Evolutionary conservation across 805 yeast species (phyloP), one percentile per base, ranked within the genome.

Genomic region (Cyberlindnera nakhonratchasimensis): DNA sequence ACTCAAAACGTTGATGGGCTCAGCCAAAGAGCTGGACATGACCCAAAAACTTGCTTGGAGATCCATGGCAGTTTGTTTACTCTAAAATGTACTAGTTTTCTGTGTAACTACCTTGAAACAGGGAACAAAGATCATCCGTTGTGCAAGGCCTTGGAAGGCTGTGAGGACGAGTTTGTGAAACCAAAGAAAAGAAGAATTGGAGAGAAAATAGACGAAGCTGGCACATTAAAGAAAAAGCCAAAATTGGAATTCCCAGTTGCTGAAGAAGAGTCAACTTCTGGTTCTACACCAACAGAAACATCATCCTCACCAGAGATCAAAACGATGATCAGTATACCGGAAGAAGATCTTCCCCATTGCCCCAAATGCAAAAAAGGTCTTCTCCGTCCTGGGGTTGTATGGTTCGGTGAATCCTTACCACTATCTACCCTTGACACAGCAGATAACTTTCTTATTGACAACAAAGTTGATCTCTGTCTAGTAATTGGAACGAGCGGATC

Each of bases 401-500:
- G 96, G 96, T 87, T 84, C 63, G 96, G 96, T n/a, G 97, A 89
- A 62, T 73, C 88, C 13, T 65, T 89, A 34, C 87, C 95, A 0
- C 61, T 86, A 41, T 64, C 64, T 36, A 73, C 71, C 11, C 74
- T 89, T 43, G 81, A 79, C 46, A 65, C 65, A 32, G 87, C 86
- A 5, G 96, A 88, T 63, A 77, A 75, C 33, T 88, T 85, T 52
- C 70, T 87, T 6, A 55, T 66, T 10, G 67, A 67, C 20, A 62
- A 62, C 5, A 65, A 66, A 28, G 81, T 86, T 18, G 96, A 88
- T 54, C 63, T 89, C 54, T 79, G 87, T 4, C 65, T 88, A 38
- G 95, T 89, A 13, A 77, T 89, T 7, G 96, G 96, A 2, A 86
- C 96, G 2, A 81, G 90, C 24, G 87, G 91, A 5, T 69, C 80